Evolutionary conservation across 2,329 filamentous ascomycete genomes (phyloP).

Genomic region (Aspergillus sp.): DNA sequence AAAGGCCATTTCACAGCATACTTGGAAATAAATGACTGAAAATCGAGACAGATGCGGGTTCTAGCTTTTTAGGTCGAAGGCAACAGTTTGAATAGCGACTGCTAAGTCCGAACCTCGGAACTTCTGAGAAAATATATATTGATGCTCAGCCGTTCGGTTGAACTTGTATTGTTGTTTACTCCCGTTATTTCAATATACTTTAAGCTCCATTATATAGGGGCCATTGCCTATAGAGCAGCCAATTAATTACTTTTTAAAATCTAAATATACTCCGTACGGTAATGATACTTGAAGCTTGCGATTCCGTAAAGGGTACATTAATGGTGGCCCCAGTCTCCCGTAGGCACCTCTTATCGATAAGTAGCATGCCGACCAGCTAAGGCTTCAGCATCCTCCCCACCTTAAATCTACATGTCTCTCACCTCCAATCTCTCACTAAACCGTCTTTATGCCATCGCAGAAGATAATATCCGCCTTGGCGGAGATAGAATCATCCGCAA

Average conservation of each 20-base stretch:
- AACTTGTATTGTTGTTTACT: too few relatives aligned
- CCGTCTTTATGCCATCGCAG: slow-evolving; percentile 48
- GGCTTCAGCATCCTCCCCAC: neutral
- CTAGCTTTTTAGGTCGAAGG: too few relatives aligned
- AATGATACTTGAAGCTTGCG: neutral
- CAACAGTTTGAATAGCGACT: too few relatives aligned
- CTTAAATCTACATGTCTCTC: neutral
- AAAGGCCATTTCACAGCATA: neutral
- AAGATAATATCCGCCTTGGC: slow-evolving; percentile 51
- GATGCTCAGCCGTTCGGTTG: too few relatives aligned
- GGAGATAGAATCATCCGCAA: slow-evolving; percentile 50
- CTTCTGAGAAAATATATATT: too few relatives aligned
- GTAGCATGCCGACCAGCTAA: slow-evolving; percentile 1
- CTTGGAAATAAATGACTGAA: neutral
- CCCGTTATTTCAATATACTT: too few relatives aligned
- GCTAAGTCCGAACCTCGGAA: too few relatives aligned
- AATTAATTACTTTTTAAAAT: too few relatives aligned
- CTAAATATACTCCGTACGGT: neutral
- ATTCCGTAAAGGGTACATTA: neutral
- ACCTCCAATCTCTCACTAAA: neutral
- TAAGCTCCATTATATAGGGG: too few relatives aligned
- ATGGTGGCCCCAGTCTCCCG: neutral
- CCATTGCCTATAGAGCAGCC: too few relatives aligned
- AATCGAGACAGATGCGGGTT: too few relatives aligned
- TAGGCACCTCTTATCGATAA: slow-evolving; percentile 27